Conservation (phyloP, 331 rosid genomes). For the Acacia concinna region DNA sequence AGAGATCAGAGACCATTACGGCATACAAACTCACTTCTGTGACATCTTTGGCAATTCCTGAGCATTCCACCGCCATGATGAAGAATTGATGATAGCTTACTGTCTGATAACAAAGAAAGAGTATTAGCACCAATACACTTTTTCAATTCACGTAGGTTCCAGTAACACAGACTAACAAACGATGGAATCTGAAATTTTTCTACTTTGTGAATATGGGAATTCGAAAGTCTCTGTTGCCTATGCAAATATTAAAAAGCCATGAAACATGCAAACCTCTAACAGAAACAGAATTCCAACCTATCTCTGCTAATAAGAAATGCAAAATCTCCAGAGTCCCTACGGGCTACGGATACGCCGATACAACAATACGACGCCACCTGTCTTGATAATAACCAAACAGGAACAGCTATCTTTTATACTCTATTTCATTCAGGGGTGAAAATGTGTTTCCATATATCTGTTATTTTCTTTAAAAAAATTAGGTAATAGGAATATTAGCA, state of each 20-base stretch:
- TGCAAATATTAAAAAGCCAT: background rate
- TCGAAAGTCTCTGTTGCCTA: background rate
- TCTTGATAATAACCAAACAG: background rate
- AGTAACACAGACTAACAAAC: background rate
- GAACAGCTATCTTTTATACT: no score
- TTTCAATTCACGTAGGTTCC: slow-evolving; percentile 2
- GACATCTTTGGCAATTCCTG: slow-evolving; percentile 58
- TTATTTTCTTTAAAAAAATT: background rate
- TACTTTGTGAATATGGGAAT: background rate
- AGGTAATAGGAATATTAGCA: background rate
- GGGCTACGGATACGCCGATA: background rate
- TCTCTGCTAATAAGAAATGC: background rate
- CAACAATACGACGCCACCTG: background rate
- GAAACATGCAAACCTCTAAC: slow-evolving; percentile 17
- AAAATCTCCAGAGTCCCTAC: background rate
- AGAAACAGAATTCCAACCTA: background rate
- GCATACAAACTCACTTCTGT: slow-evolving; percentile 49
- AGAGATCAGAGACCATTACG: background rate
- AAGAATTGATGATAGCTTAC: slow-evolving; percentile 30
- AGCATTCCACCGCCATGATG: slow-evolving; percentile 50
- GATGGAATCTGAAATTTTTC: slow-evolving; percentile 11
- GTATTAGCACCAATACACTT: background rate
- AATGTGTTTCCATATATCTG: background rate
- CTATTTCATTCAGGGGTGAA: no score
- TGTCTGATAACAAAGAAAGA: slow-evolving; percentile 19